Evolutionary conservation across 2,329 filamentous ascomycete species (phyloP).

Genomic region (Chaetomium sp.): DNA sequence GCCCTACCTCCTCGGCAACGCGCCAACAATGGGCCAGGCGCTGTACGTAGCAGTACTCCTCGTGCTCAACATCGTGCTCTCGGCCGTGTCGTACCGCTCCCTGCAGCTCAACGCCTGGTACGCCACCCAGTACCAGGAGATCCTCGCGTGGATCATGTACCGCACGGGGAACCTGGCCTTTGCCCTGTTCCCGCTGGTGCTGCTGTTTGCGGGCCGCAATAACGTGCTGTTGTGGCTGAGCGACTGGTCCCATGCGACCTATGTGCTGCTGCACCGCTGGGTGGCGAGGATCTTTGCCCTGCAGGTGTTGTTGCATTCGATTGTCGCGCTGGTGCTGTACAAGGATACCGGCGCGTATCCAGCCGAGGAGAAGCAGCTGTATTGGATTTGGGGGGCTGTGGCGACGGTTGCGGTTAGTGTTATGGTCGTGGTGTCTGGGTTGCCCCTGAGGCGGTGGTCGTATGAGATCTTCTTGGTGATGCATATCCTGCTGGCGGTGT

Average conservation of each 20-base stretch:
- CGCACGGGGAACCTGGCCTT: not conserved
- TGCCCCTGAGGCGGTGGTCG: slow-evolving; percentile 42
- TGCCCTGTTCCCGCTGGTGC: not conserved
- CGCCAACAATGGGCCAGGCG: slow-evolving; percentile 3
- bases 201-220: slow-evolving; percentile 36
- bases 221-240: slow-evolving; percentile 51
- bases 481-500: slow-evolving; percentile 47
- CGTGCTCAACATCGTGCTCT: not conserved
- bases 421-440: slow-evolving; percentile 40
- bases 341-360: slow-evolving; percentile 34
- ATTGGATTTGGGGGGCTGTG: slow-evolving; percentile 50
- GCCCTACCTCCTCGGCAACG: slow-evolving; percentile 1
- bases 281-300: slow-evolving; percentile 49
- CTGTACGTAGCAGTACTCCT: not conserved
- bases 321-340: slow-evolving; percentile 42
- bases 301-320: slow-evolving; percentile 50
- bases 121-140: not conserved
- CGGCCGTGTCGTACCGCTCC: slow-evolving; percentile 26
- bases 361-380: slow-evolving; percentile 39
- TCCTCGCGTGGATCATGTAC: slow-evolving; percentile 6
- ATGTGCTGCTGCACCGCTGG: slow-evolving; percentile 34
- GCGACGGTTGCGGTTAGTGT: slow-evolving; percentile 42
- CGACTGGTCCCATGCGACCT: slow-evolving; percentile 7
- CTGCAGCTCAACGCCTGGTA: not conserved
- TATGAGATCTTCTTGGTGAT: slow-evolving; percentile 50